A percentile compares a stretch with the other conserved stretches of the same genome.
These are phyloP conservation scores for Croton laevigatus DNA, from an alignment of 441 rosid species.

Conservation along the genomic window DNA sequence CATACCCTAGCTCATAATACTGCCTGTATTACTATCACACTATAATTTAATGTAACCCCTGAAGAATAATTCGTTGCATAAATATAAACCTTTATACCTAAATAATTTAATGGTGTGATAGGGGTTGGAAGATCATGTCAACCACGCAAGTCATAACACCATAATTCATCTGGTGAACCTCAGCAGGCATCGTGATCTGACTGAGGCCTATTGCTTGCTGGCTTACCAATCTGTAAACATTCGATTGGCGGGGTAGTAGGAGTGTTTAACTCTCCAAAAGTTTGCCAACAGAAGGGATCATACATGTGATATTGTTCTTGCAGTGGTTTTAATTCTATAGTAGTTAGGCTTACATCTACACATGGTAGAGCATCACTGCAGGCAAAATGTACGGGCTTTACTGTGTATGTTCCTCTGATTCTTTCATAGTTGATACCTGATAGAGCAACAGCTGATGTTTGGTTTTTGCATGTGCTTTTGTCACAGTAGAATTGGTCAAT, in stretches of 20 bases:
- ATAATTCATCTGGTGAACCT: constrained; percentile 25
- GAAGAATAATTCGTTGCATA: constrained; percentile 27
- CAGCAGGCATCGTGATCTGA: constrained; percentile 60
- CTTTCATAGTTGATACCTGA: constrained; percentile 80
- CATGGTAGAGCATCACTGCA: constrained; percentile 92
- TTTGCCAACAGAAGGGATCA: constrained; percentile 83
- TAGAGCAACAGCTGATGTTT: constrained; percentile 82
- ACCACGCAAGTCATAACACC: constrained; percentile 52
- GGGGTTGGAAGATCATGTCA: constrained; percentile 47
- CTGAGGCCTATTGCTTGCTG: constrained; percentile 52
- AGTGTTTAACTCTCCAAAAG: constrained; percentile 72
- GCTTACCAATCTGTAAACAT: constrained; percentile 80
- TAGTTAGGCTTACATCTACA: constrained; percentile 55
- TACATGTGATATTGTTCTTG: constrained; percentile 57
- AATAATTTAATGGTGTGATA: constrained; percentile 38
- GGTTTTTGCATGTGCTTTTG: constrained; percentile 67
- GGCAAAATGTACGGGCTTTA: constrained; percentile 78
- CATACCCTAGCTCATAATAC: constrained; percentile 23
- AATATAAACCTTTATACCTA: constrained; percentile 28
- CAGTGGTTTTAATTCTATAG: constrained; percentile 61
- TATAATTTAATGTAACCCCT: constrained; percentile 16
- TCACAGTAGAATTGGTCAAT: constrained; percentile 96
- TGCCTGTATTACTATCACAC: constrained; percentile 25
- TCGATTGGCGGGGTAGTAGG: constrained; percentile 75
- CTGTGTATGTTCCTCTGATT: constrained; percentile 87